phyloP scores from a whole-genome alignment of 768 basidiomycete genomes.

The Russula earlei region DNA sequence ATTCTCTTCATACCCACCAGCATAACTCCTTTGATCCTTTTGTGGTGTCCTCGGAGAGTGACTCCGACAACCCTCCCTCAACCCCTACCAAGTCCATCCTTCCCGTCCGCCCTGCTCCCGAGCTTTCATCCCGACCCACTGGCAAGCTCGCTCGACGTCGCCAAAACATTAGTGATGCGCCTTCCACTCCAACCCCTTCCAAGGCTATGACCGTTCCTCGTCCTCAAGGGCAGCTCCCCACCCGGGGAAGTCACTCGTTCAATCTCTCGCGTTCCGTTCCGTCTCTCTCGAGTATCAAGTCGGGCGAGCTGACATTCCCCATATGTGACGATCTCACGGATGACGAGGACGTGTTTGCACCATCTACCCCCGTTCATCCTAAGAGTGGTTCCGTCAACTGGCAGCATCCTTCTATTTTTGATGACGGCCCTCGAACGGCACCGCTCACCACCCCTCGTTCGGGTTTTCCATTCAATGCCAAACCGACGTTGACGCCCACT shows the following conservation, averaged over 20 bases:
- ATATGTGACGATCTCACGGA: conserved; percentile 61
- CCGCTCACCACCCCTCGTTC: conserved; percentile 32
- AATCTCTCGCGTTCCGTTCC: conserved; percentile 47
- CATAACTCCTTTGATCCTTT: conserved; percentile 42
- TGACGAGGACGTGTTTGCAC: conserved; percentile 31
- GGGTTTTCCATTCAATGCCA: conserved; percentile 33
- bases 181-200: conserved; percentile 32
- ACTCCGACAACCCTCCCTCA: conserved; percentile 25
- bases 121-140: conserved; percentile 38
- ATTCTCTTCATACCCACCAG: conserved; percentile 25
- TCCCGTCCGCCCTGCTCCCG: conserved; percentile 28
- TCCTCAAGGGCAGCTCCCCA: conserved; percentile 14
- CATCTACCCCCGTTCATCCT: conserved; percentile 45
- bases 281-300: conserved; percentile 26
- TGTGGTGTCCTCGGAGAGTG: conserved; percentile 33
- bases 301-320: conserved; percentile 40
- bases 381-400: conserved; percentile 21
- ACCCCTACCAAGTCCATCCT: conserved; percentile 25
- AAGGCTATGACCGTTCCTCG: conserved; percentile 46
- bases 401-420: conserved; percentile 28
- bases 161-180: conserved; percentile 28
- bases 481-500: conserved; percentile 32
- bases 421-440: conserved; percentile 40
- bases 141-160: conserved; percentile 55
- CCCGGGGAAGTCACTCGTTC: conserved; percentile 3